Conservation (phyloP, 768 basidiomycete genomes). For the Tephrocybe sp. region DNA sequence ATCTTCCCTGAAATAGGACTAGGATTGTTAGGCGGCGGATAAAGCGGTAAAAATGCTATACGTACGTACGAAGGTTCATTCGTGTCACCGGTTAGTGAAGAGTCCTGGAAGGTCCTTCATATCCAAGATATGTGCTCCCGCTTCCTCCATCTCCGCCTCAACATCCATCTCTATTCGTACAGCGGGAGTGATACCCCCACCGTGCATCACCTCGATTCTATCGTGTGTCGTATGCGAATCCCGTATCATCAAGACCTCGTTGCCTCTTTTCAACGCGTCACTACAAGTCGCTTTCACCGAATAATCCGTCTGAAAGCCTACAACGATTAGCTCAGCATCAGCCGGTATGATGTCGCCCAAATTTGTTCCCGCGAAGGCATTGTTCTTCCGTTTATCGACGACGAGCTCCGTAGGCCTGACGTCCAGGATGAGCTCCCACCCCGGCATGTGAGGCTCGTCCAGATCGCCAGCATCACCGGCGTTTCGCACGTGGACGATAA, state of each 20-base stretch:
- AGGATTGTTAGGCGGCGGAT: too few species aligned
- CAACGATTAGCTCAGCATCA: conserved; percentile 62
- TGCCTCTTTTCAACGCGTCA: conserved; percentile 59
- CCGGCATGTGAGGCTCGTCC: conserved; percentile 52
- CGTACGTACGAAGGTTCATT: neutral
- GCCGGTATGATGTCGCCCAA: conserved; percentile 46
- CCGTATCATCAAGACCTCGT: conserved; percentile 59
- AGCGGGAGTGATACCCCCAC: conserved; percentile 52
- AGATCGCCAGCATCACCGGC: conserved; percentile 57
- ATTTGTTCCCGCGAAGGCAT: conserved; percentile 61
- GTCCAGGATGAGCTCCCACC: conserved; percentile 61
- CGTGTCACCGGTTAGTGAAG: conserved; percentile 49
- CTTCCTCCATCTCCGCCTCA: conserved; percentile 66
- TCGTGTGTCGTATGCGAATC: conserved; percentile 71
- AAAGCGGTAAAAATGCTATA: neutral
- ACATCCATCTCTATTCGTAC: conserved; percentile 53
- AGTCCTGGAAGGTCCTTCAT: conserved; percentile 63
- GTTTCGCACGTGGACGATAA: conserved; percentile 69
- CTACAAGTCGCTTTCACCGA: conserved; percentile 58
- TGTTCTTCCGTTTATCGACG: conserved; percentile 68
- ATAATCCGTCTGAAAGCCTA: conserved; percentile 68
- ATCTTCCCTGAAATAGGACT: too few species aligned
- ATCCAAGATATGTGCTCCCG: conserved; percentile 60
- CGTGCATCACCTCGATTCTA: conserved; percentile 59
- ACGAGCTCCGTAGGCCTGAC: conserved; percentile 50